Conservation (phyloP, 2,329 filamentous ascomycete species). For the Xylaria sp. region DNA sequence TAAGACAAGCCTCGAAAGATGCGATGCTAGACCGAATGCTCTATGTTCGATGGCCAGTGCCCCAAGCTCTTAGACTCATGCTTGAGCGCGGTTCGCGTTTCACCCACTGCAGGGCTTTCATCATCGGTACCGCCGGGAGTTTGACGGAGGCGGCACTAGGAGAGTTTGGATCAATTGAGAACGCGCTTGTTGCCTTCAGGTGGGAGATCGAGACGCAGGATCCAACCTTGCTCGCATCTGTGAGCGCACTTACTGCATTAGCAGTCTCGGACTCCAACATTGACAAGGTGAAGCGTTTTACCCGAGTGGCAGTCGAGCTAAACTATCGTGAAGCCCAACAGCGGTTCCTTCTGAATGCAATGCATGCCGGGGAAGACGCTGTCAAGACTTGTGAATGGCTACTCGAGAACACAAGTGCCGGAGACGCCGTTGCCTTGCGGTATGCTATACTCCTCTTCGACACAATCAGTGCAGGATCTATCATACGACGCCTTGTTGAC, state of each 20-base stretch:
- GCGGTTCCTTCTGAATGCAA: not conserved
- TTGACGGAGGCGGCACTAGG: not conserved
- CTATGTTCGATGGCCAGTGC: not conserved
- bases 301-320: not conserved
- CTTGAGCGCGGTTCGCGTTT: not conserved
- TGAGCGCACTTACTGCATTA: not conserved
- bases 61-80: not conserved
- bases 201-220: not conserved
- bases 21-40: not conserved
- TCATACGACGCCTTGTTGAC: not conserved
- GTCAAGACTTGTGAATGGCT: not conserved
- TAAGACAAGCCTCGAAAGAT: not conserved
- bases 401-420: not conserved
- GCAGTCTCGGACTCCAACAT: not conserved
- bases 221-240: not conserved
- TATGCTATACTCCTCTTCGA: constrained; percentile 1
- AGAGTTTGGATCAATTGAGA: not conserved
- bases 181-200: not conserved
- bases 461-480: not conserved
- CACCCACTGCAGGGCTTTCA: not conserved
- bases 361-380: not conserved
- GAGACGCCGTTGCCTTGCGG: not conserved
- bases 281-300: not conserved
- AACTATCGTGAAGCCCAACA: not conserved
- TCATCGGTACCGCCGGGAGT: not conserved